These are phyloP conservation scores for Candida adriatica DNA, from an alignment of 805 yeast species.

Conservation along the genomic window DNA sequence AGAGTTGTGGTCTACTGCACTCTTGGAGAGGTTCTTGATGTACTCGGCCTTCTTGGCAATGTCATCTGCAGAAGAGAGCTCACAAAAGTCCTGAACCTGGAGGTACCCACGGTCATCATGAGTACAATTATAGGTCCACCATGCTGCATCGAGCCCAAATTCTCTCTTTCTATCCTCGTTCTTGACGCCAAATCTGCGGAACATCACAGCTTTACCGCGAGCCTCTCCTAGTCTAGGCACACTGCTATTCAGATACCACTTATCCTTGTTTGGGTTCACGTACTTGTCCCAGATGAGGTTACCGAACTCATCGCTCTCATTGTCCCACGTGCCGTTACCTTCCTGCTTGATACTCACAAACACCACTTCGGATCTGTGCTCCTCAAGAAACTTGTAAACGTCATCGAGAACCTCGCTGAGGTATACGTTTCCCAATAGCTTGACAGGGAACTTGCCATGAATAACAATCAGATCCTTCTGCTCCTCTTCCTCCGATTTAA, in stretches of 20 bases:
- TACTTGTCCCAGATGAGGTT: constrained; percentile 53
- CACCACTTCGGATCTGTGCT: constrained; percentile 52
- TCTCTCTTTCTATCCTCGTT: constrained; percentile 34
- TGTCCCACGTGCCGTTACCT: constrained; percentile 62
- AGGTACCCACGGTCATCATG: constrained; percentile 57
- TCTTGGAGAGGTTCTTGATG: constrained; percentile 47
- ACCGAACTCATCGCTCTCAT: constrained; percentile 57
- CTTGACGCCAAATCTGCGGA: constrained; percentile 65
- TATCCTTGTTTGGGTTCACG: constrained; percentile 39
- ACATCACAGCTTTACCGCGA: constrained; percentile 60
- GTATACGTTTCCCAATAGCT: constrained; percentile 47
- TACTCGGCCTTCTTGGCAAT: constrained; percentile 49
- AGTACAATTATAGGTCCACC: constrained; percentile 60
- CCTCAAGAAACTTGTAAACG: constrained; percentile 48
- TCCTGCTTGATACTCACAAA: constrained; percentile 68
- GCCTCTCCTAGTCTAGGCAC: constrained; percentile 56
- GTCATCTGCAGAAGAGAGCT: constrained; percentile 44
- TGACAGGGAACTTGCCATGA: constrained; percentile 74
- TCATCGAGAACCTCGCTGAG: constrained; percentile 48
- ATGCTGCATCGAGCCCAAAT: constrained; percentile 61
- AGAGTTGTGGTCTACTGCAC: constrained; percentile 43
- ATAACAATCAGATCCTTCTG: constrained; percentile 54
- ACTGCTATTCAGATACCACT: constrained; percentile 52
- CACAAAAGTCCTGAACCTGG: constrained; percentile 72
- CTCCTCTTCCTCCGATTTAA: constrained; percentile 38